Base-by-base conservation (phyloP, 2,329 filamentous ascomycete genomes). In the Colletotrichum lini region DNA sequence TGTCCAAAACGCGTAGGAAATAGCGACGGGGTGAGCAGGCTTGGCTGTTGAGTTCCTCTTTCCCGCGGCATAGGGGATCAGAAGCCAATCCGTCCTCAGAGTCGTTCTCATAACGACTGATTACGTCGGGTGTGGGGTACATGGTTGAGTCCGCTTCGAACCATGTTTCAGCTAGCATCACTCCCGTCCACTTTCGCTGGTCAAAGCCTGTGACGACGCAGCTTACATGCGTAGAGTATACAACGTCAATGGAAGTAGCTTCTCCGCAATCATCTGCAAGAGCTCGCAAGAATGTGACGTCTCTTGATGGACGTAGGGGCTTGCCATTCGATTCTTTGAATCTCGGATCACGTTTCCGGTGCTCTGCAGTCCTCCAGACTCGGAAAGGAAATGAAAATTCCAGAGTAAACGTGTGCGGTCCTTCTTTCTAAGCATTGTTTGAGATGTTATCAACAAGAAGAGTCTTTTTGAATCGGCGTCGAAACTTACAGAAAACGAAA, bases 231-330 rank as follows among this genome's bases (percentile, higher is more conserved):
- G n/a, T 26, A 0, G 53, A 30, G 2, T 65, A 65, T 0, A 65
- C 21, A 1, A 53, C 44, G 2, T 65, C 53, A 0, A 18, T 0
- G 0, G 0, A 2, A 1, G 9, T 2, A 1, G 1, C 6, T 0
- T 58, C 30, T 2, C 0, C 4, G 6, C 30, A 1, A 5, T 0
- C 0, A 4, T 18, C 8, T 4, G 16, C 47, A 8, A 23, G 30
- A 35, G 9, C 10, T 10, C 44, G 30, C 2, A 65, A 9, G 10
- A 42, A 65, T 0, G 63, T 58, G n/a, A 65, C 30, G 21, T 59
- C 53, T 5, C 13, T 10, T 16, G 63, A 50, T 21, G 42, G 49
- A 7, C 45, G 26, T 0, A 65, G 42, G 2, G 53, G 6, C 2
- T 65, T 44, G 2, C 47, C 16, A 0, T 30, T 1, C 0, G 53